Percentiles rank a stretch among this genome's conserved stretches.
Evolutionary conservation across 2,329 filamentous ascomycete species (phyloP).

Genomic region (Pseudocercospora cruenta): DNA sequence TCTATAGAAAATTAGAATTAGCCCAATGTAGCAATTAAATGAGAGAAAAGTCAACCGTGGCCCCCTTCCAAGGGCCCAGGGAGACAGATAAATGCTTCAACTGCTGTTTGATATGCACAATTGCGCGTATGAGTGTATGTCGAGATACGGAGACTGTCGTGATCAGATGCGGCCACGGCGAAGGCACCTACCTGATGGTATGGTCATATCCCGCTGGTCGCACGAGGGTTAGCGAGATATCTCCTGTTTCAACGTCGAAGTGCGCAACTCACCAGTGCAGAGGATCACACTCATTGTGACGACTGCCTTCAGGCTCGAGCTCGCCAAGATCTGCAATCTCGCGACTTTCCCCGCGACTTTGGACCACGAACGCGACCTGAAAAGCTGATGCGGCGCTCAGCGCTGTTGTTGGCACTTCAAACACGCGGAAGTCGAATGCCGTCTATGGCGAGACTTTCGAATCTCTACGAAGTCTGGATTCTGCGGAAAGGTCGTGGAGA

Average conservation of each 20-base stretch:
- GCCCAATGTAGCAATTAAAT: not conserved
- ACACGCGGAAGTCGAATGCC: no score
- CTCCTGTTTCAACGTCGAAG: slow-evolving; percentile 16
- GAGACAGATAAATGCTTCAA: not conserved
- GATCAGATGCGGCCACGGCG: not conserved
- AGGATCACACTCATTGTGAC: slow-evolving; percentile 66
- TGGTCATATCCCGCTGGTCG: slow-evolving; percentile 69
- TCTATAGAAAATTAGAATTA: slow-evolving; percentile 49
- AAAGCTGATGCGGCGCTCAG: no score
- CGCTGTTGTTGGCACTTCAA: no score
- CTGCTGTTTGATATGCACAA: not conserved
- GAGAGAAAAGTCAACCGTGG: not conserved
- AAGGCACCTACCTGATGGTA: slow-evolving; percentile 65
- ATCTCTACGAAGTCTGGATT: not conserved
- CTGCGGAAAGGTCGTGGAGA: not conserved
- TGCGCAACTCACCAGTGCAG: slow-evolving; percentile 60
- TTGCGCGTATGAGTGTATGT: no score
- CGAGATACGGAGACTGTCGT: not conserved
- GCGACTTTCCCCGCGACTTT: not conserved
- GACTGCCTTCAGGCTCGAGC: not conserved
- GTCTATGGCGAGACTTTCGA: no score
- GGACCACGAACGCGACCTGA: no score
- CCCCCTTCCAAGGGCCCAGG: not conserved
- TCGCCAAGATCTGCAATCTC: no score
- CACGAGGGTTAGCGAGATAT: slow-evolving; percentile 10